Evolutionary conservation across 2,329 filamentous ascomycete genomes (phyloP).

Genomic region (Bipolaris cookei): DNA sequence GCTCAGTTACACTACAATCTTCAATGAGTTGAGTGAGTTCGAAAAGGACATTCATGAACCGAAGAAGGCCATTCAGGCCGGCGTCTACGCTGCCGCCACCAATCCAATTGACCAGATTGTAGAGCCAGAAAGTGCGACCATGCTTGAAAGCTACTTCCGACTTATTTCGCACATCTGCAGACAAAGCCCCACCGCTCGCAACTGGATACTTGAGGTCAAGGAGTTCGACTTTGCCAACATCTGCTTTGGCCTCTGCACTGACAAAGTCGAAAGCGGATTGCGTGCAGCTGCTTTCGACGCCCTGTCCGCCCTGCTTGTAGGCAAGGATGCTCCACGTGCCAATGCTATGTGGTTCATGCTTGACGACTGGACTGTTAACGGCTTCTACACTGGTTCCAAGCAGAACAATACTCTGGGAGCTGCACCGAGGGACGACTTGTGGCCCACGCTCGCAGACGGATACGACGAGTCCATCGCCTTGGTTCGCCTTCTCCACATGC

Average conservation of each 20-base stretch:
- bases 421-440: constrained; percentile 55
- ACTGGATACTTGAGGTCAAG: constrained; percentile 73
- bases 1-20: constrained; percentile 91
- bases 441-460: constrained; percentile 75
- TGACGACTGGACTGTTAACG: constrained; percentile 72
- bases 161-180: constrained; percentile 81
- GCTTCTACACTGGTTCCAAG: constrained; percentile 44
- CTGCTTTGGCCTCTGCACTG: constrained; percentile 79
- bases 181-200: constrained; percentile 73
- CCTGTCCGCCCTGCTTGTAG: constrained; percentile 74
- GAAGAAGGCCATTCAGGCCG: constrained; percentile 67
- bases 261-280: constrained; percentile 75
- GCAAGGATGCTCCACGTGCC: constrained; percentile 72
- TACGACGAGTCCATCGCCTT: constrained; percentile 90
- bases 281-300: constrained; percentile 84
- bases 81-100: constrained; percentile 52
- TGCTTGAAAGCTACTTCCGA: constrained; percentile 92
- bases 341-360: constrained; percentile 79
- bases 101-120: constrained; percentile 64
- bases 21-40: constrained; percentile 87
- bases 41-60: constrained; percentile 78
- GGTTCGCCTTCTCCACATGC: constrained; percentile 73
- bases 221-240: constrained; percentile 73
- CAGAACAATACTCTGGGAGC: constrained; percentile 33
- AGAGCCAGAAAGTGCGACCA: constrained; percentile 92